A percentile compares a stretch with the other conserved stretches of the same genome.
phyloP scores from a whole-genome alignment of 108 stramenopile genomes.

The Nitzschia sp. region DNA sequence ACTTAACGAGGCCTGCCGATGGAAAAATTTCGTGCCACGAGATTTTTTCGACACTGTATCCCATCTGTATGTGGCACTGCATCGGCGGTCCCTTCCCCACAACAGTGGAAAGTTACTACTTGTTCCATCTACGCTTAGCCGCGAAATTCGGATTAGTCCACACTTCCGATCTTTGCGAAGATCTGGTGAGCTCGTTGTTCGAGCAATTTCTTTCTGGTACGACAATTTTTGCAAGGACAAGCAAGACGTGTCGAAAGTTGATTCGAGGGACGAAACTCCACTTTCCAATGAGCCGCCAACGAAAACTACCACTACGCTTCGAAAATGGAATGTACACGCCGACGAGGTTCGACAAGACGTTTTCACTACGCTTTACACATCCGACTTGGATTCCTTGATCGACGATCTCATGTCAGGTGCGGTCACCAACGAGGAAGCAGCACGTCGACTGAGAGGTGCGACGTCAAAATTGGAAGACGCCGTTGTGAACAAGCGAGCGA shows the following conservation, averaged over 20 bases:
- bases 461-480: slow-evolving; percentile 46
- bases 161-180: slow-evolving; percentile 62
- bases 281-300: neutral
- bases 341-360: slow-evolving; percentile 39
- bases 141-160: slow-evolving; percentile 71
- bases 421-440: slow-evolving; percentile 49
- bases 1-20: slow-evolving; percentile 44
- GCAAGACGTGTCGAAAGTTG: neutral
- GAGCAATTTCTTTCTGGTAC: slow-evolving; percentile 71
- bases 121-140: slow-evolving; percentile 59
- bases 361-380: slow-evolving; percentile 76
- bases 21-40: slow-evolving; percentile 64
- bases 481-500: slow-evolving; percentile 69
- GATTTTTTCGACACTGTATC: slow-evolving; percentile 81
- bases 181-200: slow-evolving; percentile 61
- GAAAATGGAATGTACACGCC: slow-evolving; percentile 49
- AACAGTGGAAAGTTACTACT: slow-evolving; percentile 58
- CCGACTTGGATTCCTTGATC: slow-evolving; percentile 64
- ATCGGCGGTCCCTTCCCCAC: slow-evolving; percentile 70
- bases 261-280: neutral
- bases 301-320: slow-evolving; percentile 37
- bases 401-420: slow-evolving; percentile 50
- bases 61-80: slow-evolving; percentile 69
- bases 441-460: slow-evolving; percentile 47
- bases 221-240: slow-evolving; percentile 44